A percentile compares a stretch with the other conserved stretches of the same genome.
These are phyloP conservation scores for Rheum nobile DNA, from an alignment of 148 eudicot genomes.

Conservation along the genomic window DNA sequence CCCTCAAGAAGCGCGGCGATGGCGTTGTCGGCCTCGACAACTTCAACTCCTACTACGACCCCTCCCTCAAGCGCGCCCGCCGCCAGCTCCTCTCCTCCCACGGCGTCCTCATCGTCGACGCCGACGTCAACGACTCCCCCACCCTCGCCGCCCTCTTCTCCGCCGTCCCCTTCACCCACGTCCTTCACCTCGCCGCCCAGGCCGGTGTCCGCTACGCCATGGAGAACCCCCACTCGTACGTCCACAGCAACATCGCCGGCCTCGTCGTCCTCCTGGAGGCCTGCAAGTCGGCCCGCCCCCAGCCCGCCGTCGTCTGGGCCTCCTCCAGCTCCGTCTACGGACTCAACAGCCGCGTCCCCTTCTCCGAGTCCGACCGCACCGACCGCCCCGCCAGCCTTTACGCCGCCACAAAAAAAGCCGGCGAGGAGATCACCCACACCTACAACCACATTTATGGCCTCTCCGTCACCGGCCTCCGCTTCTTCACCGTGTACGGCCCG, in stretches of 20 bases:
- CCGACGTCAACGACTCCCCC: conserved; percentile 43
- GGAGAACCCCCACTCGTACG: conserved; percentile 58
- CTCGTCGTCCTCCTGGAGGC: conserved; percentile 49
- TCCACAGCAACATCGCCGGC: conserved; percentile 64
- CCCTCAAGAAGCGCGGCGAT: conserved; percentile 57
- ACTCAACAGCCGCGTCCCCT: conserved; percentile 51
- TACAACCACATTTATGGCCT: conserved; percentile 77
- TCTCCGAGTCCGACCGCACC: conserved; percentile 60
- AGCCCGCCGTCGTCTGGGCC: conserved; percentile 74
- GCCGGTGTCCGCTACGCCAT: conserved; percentile 77
- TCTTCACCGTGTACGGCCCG: conserved; percentile 78
- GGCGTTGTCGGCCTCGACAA: conserved; percentile 84
- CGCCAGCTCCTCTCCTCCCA: conserved; percentile 14
- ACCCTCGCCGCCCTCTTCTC: conserved; percentile 44
- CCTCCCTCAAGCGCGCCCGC: conserved; percentile 43
- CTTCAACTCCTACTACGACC: conserved; percentile 66
- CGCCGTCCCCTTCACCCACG: conserved; percentile 48
- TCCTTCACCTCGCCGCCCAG: conserved; percentile 70
- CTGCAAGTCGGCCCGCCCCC: conserved; percentile 44
- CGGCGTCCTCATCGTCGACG: conserved; percentile 39
- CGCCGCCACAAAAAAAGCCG: conserved; percentile 79
- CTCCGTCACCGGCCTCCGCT: conserved; percentile 54
- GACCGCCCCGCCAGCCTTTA: conserved; percentile 66
- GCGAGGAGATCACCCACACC: conserved; percentile 61
- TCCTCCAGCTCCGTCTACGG: conserved; percentile 87